Evolutionary conservation across 495 filamentous ascomycete species (phyloP).

Genomic region (Lepraria neglecta): DNA sequence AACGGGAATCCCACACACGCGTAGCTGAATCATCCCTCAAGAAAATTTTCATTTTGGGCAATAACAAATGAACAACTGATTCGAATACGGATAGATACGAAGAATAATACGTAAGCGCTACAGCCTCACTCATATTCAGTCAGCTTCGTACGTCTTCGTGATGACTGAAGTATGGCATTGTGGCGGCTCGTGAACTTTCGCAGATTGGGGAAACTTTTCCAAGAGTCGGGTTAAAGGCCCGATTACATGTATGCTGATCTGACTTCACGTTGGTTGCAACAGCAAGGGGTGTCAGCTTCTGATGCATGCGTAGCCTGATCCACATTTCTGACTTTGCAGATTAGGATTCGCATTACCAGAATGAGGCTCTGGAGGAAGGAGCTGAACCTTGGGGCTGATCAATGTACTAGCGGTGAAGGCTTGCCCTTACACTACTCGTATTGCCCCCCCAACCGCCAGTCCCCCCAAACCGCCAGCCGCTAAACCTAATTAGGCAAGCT

Average conservation of each 20-base stretch:
- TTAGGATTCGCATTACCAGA: not conserved
- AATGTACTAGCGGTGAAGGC: constrained; percentile 7
- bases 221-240: too few species aligned
- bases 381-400: not conserved
- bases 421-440: not conserved
- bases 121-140: constrained; percentile 6
- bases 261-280: not conserved
- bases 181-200: not conserved
- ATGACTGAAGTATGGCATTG: not conserved
- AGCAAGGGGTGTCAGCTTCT: not conserved
- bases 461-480: too few species aligned
- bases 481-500: too few species aligned
- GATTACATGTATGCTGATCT: not conserved
- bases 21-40: too few species aligned
- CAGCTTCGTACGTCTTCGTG: constrained; percentile 1
- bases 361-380: not conserved
- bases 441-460: too few species aligned
- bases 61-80: too few species aligned
- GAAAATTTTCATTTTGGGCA: too few species aligned
- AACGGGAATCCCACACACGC: too few species aligned
- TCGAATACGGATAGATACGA: not conserved
- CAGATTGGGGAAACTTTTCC: not conserved
- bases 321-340: not conserved
- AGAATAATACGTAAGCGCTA: constrained; percentile 7
- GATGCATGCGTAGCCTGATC: constrained; percentile 6